These are phyloP conservation scores for Vitis hybrid DNA, from an alignment of 177 flowering plant genomes.

Conservation along the genomic window DNA sequence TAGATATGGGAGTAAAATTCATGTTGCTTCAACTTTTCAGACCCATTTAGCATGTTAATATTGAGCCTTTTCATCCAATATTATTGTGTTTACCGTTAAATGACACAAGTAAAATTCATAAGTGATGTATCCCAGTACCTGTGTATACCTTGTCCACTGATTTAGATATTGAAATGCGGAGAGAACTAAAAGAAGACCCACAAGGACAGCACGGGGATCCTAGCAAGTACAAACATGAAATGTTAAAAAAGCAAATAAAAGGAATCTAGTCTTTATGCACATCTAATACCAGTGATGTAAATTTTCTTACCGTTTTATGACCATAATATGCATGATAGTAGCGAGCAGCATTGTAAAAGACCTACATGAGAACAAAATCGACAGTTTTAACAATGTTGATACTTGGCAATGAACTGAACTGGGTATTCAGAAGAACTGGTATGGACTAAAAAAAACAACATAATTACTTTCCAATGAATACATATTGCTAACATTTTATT, in stretches of 20 bases:
- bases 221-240: conserved; percentile 21
- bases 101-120: neutral
- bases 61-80: too few relatives aligned
- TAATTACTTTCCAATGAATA: too few relatives aligned
- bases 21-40: too few relatives aligned
- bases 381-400: too few relatives aligned
- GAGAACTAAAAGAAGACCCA: conserved; percentile 84
- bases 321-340: conserved; percentile 94
- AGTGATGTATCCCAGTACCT: conserved; percentile 47
- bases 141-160: conserved; percentile 83
- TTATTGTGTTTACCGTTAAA: too few relatives aligned
- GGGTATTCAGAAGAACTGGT: too few relatives aligned
- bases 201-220: conserved; percentile 89
- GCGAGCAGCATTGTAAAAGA: conserved; percentile 91
- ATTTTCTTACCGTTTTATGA: conserved; percentile 85
- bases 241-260: neutral
- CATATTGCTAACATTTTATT: too few relatives aligned
- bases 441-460: too few relatives aligned
- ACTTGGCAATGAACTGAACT: too few relatives aligned
- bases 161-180: conserved; percentile 90
- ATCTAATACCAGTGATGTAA: conserved; percentile 2
- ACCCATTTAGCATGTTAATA: too few relatives aligned
- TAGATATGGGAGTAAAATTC: too few relatives aligned
- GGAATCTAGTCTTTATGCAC: neutral
- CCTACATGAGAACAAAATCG: conserved; percentile 33